Evolutionary conservation across 805 yeast genomes (phyloP).

Genomic region (Kazachstania viticola): DNA sequence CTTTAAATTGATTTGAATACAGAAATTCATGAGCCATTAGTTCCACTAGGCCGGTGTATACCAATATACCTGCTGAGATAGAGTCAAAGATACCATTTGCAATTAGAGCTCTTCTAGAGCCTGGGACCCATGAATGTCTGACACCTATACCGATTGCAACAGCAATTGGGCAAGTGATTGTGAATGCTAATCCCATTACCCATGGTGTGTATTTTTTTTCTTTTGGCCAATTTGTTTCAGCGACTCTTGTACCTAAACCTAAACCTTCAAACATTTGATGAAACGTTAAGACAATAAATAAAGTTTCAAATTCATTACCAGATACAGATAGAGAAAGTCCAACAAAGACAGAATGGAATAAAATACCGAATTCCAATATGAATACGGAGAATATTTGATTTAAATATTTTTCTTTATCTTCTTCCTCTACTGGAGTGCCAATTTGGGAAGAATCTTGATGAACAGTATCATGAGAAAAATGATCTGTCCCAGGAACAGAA

Average conservation of each 20-base stretch:
- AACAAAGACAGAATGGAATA: conserved; percentile 74
- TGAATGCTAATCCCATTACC: conserved; percentile 39
- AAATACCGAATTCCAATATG: conserved; percentile 65
- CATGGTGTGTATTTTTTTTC: conserved; percentile 41
- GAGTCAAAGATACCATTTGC: conserved; percentile 67
- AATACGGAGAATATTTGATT: conserved; percentile 45
- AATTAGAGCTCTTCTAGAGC: conserved; percentile 45
- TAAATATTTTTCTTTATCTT: conserved; percentile 35
- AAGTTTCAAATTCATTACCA: conserved; percentile 61
- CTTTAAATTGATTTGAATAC: conserved; percentile 50
- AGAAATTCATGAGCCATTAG: conserved; percentile 64
- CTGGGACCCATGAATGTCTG: conserved; percentile 48
- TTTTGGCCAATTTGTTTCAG: conserved; percentile 42
- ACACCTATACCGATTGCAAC: conserved; percentile 73
- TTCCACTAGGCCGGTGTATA: conserved; percentile 70
- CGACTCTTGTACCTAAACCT: conserved; percentile 72
- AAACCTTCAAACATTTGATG: conserved; percentile 82
- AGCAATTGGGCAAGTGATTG: conserved; percentile 60
- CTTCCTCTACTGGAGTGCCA: conserved; percentile 6
- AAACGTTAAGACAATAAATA: conserved; percentile 58
- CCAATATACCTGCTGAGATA: conserved; percentile 64
- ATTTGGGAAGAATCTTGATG: conserved; percentile 8
- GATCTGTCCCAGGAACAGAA: conserved; percentile 8
- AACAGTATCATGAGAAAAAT: conserved; percentile 5
- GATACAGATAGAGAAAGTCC: conserved; percentile 71